A percentile compares a stretch with the other conserved stretches of the same genome.
Evolutionary conservation across 1,139 yeast genomes (phyloP).

Genomic region (Spencermartinsiella ligniputridi): DNA sequence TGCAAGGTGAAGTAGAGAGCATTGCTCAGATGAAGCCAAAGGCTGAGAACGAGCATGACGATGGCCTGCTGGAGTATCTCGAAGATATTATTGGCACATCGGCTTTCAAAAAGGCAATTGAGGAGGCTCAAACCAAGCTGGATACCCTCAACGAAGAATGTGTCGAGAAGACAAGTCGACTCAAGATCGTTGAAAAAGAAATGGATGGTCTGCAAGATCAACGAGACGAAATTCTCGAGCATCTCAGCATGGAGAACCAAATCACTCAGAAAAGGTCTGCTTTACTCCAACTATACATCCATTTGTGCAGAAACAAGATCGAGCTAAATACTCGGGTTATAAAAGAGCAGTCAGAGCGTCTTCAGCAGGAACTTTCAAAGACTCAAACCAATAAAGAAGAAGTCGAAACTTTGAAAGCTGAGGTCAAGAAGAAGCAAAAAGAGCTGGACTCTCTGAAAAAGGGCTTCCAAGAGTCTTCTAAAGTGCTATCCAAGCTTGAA

Average conservation of each 20-base stretch:
- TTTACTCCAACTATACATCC: constrained; percentile 52
- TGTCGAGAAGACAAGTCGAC: constrained; percentile 73
- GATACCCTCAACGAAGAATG: constrained; percentile 75
- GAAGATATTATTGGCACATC: constrained; percentile 98
- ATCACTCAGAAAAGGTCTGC: constrained; percentile 52
- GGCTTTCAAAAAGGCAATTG: constrained; percentile 72
- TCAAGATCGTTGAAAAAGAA: constrained; percentile 75
- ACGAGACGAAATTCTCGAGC: constrained; percentile 66
- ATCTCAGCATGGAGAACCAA: constrained; percentile 60
- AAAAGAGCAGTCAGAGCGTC: constrained; percentile 43
- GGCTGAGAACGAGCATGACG: constrained; percentile 89
- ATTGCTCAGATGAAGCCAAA: constrained; percentile 98
- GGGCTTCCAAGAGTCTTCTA: constrained; percentile 22
- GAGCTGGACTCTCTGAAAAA: constrained; percentile 26
- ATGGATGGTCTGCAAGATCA: constrained; percentile 62
- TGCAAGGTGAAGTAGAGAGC: constrained; percentile 98
- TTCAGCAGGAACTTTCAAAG: constrained; percentile 44
- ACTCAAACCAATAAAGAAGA: constrained; percentile 41
- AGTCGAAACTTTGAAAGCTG: constrained; percentile 35
- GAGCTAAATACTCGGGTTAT: constrained; percentile 36
- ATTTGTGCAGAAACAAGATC: constrained; percentile 41
- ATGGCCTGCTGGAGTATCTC: constrained; percentile 86
- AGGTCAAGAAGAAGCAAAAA: constrained; percentile 38
- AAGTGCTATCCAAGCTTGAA: constrained; percentile 30
- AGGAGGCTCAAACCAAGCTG: constrained; percentile 53